phyloP scores from a whole-genome alignment of 1,284 basidiomycete species.

The Hymenochaete sp. region DNA sequence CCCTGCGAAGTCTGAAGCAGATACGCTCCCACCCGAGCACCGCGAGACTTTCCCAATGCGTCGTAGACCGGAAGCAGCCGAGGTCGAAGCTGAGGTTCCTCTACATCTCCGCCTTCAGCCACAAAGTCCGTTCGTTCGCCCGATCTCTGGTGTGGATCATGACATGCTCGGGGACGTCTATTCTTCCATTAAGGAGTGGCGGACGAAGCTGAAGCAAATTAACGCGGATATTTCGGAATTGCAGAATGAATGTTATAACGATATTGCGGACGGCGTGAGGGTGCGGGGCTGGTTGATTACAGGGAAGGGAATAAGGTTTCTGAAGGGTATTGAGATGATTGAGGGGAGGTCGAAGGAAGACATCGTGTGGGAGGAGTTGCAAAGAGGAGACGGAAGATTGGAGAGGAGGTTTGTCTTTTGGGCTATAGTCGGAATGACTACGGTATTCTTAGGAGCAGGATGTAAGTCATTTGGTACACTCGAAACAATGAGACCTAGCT shows the following conservation, averaged over 20 bases:
- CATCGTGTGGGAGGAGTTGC: conserved; percentile 69
- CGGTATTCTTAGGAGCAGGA: conserved; percentile 45
- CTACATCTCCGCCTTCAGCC: conserved; percentile 62
- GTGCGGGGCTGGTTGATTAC: conserved; percentile 73
- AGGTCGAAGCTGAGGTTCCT: conserved; percentile 35
- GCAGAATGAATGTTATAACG: conserved; percentile 56
- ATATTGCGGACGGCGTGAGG: conserved; percentile 58
- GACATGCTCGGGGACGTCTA: conserved; percentile 58
- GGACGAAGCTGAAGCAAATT: conserved; percentile 59
- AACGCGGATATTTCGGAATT: conserved; percentile 59
- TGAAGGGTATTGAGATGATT: conserved; percentile 61
- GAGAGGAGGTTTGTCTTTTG: conserved; percentile 44
- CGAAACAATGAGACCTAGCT: conserved; percentile 3
- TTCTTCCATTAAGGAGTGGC: conserved; percentile 56
- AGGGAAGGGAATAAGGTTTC: conserved; percentile 53
- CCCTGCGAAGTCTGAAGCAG: conserved; percentile 2
- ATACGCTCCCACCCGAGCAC: conserved; percentile 24
- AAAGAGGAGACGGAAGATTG: conserved; percentile 39
- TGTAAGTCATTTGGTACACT: conserved; percentile 39
- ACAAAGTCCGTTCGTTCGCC: conserved; percentile 62
- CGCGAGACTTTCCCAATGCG: conserved; percentile 61
- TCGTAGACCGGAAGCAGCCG: conserved; percentile 19
- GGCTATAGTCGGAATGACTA: conserved; percentile 41
- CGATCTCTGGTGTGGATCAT: conserved; percentile 58
- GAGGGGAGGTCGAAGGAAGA: conserved; percentile 74